These are phyloP conservation scores for Rhodotorula sp. DNA, from an alignment of 1,284 basidiomycete species.

Conservation along the genomic window DNA sequence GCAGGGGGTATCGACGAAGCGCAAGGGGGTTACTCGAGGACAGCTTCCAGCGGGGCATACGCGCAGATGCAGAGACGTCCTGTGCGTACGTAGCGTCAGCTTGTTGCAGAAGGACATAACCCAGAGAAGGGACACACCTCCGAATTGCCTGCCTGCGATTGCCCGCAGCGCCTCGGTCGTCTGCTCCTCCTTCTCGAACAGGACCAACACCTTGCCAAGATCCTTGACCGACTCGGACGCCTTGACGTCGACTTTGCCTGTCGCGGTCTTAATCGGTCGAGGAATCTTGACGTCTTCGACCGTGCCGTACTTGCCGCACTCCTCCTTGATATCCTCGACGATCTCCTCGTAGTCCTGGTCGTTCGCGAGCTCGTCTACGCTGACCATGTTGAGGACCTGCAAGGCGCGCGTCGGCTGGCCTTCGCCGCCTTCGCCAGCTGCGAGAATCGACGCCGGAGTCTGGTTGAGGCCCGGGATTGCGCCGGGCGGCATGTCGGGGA, in stretches of 20 bases:
- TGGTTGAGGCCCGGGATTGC: constrained; percentile 1
- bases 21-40: constrained; percentile 31
- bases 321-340: constrained; percentile 90
- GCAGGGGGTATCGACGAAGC: no score
- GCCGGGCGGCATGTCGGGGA: constrained; percentile 9
- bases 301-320: constrained; percentile 76
- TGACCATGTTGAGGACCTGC: constrained; percentile 99
- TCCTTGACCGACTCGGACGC: constrained; percentile 44
- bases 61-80: constrained; percentile 47
- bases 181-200: constrained; percentile 45
- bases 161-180: constrained; percentile 44
- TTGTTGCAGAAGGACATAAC: no score
- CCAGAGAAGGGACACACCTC: constrained; percentile 14
- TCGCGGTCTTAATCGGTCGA: constrained; percentile 63
- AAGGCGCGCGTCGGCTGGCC: constrained; percentile 66
- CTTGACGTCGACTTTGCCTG: constrained; percentile 43
- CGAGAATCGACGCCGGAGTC: constrained; percentile 43
- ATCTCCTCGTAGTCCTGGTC: constrained; percentile 93
- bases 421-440: constrained; percentile 55
- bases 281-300: constrained; percentile 87
- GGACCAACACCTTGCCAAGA: constrained; percentile 46
- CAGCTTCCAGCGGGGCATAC: constrained; percentile 42
- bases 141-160: constrained; percentile 45
- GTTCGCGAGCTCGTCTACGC: constrained; percentile 82
- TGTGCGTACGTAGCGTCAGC: constrained; percentile 9